These are phyloP conservation scores for Trichoderma virens DNA, from an alignment of 495 filamentous ascomycete genomes.

Conservation along the genomic window DNA sequence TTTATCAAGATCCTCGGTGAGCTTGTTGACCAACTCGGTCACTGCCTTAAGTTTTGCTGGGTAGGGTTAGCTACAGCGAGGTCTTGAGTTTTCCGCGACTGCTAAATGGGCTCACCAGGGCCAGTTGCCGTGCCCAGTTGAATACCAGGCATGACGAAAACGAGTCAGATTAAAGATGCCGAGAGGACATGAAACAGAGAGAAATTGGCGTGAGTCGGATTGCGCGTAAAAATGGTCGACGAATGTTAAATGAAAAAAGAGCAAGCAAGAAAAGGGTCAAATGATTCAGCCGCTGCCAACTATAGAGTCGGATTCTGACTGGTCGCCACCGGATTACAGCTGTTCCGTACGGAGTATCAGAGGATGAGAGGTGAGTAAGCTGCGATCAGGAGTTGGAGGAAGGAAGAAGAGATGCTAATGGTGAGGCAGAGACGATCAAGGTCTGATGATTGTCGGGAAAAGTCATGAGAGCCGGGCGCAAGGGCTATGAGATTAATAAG, in stretches of 20 bases:
- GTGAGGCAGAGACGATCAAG: background rate
- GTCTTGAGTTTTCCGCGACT: background rate
- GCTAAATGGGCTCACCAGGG: background rate
- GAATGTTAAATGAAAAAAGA: background rate
- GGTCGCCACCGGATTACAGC: background rate
- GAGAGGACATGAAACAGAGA: background rate
- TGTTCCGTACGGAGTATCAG: background rate
- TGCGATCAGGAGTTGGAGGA: background rate
- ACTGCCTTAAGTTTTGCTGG: constrained; percentile 60
- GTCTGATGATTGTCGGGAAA: background rate
- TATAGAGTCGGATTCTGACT: background rate
- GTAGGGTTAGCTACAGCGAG: background rate
- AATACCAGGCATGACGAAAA: background rate
- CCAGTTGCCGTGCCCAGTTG: background rate
- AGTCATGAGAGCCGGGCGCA: background rate
- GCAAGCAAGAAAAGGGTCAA: background rate
- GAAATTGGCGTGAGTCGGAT: background rate
- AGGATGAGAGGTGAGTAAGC: background rate
- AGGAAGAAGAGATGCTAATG: background rate
- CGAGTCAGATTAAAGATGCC: background rate
- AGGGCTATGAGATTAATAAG: background rate
- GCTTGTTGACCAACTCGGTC: constrained; percentile 46
- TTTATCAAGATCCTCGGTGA: constrained; percentile 51
- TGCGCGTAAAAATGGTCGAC: background rate
- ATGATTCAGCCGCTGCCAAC: background rate